Percentiles rank a stretch among this genome's conserved stretches.
phyloP scores from a whole-genome alignment of 2,329 filamentous ascomycete genomes.

The Fusarium cyanostomum region DNA sequence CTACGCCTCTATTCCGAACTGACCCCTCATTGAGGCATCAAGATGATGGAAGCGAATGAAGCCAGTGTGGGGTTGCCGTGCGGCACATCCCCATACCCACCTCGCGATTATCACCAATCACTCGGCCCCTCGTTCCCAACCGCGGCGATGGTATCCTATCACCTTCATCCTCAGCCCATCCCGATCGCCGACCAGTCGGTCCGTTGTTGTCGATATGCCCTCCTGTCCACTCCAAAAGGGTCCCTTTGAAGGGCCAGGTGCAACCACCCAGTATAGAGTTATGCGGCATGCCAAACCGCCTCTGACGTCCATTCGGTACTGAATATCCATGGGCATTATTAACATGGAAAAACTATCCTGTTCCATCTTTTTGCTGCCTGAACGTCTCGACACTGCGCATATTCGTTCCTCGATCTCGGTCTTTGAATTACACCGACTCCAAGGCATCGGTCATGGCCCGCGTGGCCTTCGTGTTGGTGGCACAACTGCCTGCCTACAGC shows the following conservation, averaged over 20 bases:
- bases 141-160: conserved; percentile 45
- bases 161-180: conserved; percentile 32
- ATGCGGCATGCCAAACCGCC: too few species aligned
- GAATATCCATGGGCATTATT: too few species aligned
- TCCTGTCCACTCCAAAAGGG: background rate
- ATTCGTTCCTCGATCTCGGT: background rate
- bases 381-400: too few species aligned
- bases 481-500: background rate
- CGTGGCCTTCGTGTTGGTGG: conserved; percentile 5
- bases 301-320: too few species aligned
- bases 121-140: conserved; percentile 34
- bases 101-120: conserved; percentile 38
- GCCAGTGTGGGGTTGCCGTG: conserved; percentile 42
- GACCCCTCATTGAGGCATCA: conserved; percentile 32
- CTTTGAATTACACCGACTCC: background rate
- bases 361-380: too few species aligned
- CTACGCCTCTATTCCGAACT: too few species aligned
- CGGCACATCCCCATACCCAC: conserved; percentile 37
- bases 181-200: conserved; percentile 40
- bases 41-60: conserved; percentile 21
- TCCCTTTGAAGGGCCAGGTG: background rate
- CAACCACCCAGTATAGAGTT: background rate
- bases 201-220: conserved; percentile 36
- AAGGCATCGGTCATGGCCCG: background rate
- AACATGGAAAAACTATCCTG: too few species aligned